These are phyloP conservation scores for Verruconis gallopava DNA, from an alignment of 2,329 filamentous ascomycete genomes.

Conservation along the genomic window DNA sequence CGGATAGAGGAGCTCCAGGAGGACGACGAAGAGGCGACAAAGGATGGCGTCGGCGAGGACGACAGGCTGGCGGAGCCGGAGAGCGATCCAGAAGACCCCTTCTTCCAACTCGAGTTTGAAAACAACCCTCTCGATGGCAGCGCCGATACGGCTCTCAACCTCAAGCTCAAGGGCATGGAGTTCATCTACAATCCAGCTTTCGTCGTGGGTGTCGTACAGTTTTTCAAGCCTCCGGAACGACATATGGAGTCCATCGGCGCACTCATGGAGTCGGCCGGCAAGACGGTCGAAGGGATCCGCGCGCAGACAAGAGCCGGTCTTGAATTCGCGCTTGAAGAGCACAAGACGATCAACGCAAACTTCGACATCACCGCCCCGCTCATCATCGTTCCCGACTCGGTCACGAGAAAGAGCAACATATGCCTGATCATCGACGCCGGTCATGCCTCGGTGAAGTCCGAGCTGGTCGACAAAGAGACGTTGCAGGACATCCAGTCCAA, in stretches of 20 bases:
- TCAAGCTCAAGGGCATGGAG: constrained; percentile 89
- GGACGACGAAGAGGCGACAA: constrained; percentile 33
- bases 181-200: constrained; percentile 97
- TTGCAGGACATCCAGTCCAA: constrained; percentile 84
- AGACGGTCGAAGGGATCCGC: constrained; percentile 85
- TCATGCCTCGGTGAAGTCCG: constrained; percentile 86
- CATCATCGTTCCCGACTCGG: constrained; percentile 91
- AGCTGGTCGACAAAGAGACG: constrained; percentile 84
- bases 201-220: constrained; percentile 78
- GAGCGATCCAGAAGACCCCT: constrained; percentile 48
- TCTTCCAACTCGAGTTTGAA: constrained; percentile 88
- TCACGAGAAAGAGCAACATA: constrained; percentile 64
- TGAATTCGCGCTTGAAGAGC: constrained; percentile 91
- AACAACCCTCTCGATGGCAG: constrained; percentile 88
- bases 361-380: constrained; percentile 90
- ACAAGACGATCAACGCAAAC: constrained; percentile 95
- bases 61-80: constrained; percentile 28
- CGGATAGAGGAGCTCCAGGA: constrained; percentile 36
- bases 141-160: constrained; percentile 78
- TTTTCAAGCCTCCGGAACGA: constrained; percentile 89
- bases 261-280: constrained; percentile 87
- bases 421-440: constrained; percentile 93
- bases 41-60: constrained; percentile 37
- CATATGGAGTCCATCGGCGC: constrained; percentile 98
- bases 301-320: constrained; percentile 93